Percentiles rank a stretch among this genome's conserved stretches.
phyloP scores from a whole-genome alignment of 257 asterid species.

The Voacanga thouarsii region DNA sequence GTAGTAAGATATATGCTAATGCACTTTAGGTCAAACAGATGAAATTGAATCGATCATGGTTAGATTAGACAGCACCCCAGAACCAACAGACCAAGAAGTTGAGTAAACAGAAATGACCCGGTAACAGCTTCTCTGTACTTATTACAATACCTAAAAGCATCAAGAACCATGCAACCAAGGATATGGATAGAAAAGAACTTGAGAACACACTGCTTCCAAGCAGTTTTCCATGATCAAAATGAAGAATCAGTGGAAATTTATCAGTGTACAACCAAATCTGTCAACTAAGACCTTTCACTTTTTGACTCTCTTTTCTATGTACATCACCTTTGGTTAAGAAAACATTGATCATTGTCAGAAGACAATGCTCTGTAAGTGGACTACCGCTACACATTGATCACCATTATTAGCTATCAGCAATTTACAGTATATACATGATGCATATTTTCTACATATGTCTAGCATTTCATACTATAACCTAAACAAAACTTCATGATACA shows the following conservation, averaged over 20 bases:
- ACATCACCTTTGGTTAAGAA: background rate
- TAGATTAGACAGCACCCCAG: background rate
- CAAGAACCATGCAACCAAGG: too few relatives aligned
- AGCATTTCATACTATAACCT: slow-evolving; percentile 13
- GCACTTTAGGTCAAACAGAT: too few relatives aligned
- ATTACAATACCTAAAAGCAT: background rate
- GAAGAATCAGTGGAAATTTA: background rate
- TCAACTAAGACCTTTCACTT: background rate
- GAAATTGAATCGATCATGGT: too few relatives aligned
- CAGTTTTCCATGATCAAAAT: background rate
- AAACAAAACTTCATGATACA: slow-evolving; percentile 12
- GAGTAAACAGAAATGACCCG: background rate
- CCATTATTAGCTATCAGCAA: background rate
- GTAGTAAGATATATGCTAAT: too few relatives aligned
- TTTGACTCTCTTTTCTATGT: background rate
- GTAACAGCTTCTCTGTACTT: too few relatives aligned
- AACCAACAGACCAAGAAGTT: background rate
- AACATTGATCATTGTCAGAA: background rate
- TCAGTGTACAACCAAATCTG: background rate
- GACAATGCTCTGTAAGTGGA: background rate
- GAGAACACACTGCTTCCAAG: background rate
- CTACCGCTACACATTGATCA: background rate
- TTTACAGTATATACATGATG: slow-evolving; percentile 18
- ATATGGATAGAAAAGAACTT: background rate
- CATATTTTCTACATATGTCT: background rate